Evolutionary conservation across 768 basidiomycete genomes (phyloP), one percentile per base, ranked within the genome.

Genomic region (Coprinopsis sp.): DNA sequence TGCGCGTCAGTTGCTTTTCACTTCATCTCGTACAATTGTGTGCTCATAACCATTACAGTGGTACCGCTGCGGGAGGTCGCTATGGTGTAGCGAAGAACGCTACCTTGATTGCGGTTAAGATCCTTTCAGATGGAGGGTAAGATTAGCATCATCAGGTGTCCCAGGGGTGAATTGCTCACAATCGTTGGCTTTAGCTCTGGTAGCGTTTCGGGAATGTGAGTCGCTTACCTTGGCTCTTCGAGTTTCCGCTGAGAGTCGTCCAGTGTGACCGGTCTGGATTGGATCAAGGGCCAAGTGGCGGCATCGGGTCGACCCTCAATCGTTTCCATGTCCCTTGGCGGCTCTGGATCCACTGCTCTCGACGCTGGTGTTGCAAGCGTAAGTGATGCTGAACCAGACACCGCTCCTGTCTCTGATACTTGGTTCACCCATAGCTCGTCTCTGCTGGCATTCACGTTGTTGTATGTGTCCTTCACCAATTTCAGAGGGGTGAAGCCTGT

Each of bases 71-170:
- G 22, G 58, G 59, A 1, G 50, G 27, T 22, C 59, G 51, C 19
- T 63, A 44, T 37, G 59, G 61, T 40, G 58, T 59, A 11, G 59
- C 61, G 3, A 63, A 62, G 49, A 33, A 38, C 18, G 69, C 65
- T 1, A 61, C 54, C 46, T 51, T 72, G 49, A 60, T 73, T 47
- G 65, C 71, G 4, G 71, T 72, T 30, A 72, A 73, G 46, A 70
- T 73, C 11, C 64, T 72, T 33, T 56, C 53, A 36, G 65, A 67
- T 45, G 44, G 33, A 6, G 68, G 66, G 57, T 64, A 37, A 7
- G 52, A 6, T 34, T 25, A 12, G 13, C 37, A 14, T 41, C 27
- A n/a, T n/a, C n/a, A n/a, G n/a, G n/a, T n/a, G n/a, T n/a, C n/a
- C n/a, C n/a, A n/a, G n/a, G n/a, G n/a, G 22, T 12, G 22, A 12